phyloP scores from a whole-genome alignment of 2,329 filamentous ascomycete species.

The Spiromastix sp. region DNA sequence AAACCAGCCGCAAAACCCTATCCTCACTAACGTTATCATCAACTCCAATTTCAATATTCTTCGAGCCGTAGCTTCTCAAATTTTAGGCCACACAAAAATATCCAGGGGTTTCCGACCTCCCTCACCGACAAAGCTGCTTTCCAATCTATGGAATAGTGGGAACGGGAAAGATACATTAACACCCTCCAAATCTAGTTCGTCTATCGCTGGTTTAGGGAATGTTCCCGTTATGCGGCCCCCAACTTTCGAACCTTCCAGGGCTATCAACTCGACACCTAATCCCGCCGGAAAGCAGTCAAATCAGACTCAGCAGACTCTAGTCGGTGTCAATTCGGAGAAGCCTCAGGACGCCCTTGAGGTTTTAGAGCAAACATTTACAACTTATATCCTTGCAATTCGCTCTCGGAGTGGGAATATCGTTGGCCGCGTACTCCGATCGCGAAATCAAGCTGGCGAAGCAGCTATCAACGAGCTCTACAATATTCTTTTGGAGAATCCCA shows the following conservation, averaged over 20 bases:
- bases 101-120: slow-evolving; percentile 58
- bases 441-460: slow-evolving; percentile 62
- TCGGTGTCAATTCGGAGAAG: slow-evolving; percentile 42
- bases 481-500: slow-evolving; percentile 70
- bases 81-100: slow-evolving; percentile 51
- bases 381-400: slow-evolving; percentile 72
- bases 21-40: slow-evolving; percentile 52
- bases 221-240: slow-evolving; percentile 35
- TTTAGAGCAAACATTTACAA: slow-evolving; percentile 75
- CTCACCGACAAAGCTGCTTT: slow-evolving; percentile 87
- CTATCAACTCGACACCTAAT: slow-evolving; percentile 32
- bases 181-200: slow-evolving; percentile 24
- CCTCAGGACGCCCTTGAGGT: slow-evolving; percentile 56
- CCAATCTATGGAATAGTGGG: slow-evolving; percentile 62
- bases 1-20: slow-evolving; percentile 46
- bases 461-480: slow-evolving; percentile 87
- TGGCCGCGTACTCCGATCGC: slow-evolving; percentile 62
- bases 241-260: slow-evolving; percentile 29
- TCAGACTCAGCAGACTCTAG: slow-evolving; percentile 11
- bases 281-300: slow-evolving; percentile 39
- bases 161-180: slow-evolving; percentile 25
- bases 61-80: slow-evolving; percentile 54
- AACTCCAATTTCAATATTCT: slow-evolving; percentile 70
- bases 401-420: slow-evolving; percentile 80
- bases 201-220: slow-evolving; percentile 29